These are phyloP conservation scores for Annulohypoxylon bovei DNA, from an alignment of 495 filamentous ascomycete species.

Conservation along the genomic window DNA sequence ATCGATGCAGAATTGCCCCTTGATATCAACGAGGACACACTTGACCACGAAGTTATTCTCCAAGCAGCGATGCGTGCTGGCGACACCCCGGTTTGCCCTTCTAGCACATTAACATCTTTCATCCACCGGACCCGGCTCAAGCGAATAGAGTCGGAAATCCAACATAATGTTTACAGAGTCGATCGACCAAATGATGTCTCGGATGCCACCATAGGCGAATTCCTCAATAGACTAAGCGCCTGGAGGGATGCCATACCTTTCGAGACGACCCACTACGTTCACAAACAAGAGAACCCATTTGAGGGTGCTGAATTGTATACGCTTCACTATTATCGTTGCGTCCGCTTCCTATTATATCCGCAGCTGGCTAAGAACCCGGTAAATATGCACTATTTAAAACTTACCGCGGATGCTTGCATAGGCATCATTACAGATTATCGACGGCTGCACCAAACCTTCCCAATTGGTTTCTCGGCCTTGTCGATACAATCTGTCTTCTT, in stretches of 20 bases:
- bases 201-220: constrained; percentile 38
- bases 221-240: constrained; percentile 41
- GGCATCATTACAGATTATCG: constrained; percentile 64
- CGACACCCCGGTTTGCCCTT: constrained; percentile 47
- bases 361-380: constrained; percentile 60
- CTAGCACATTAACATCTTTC: constrained; percentile 59
- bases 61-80: constrained; percentile 38
- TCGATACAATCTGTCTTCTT: constrained; percentile 67
- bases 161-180: constrained; percentile 65
- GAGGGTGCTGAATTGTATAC: constrained; percentile 62
- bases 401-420: constrained; percentile 61
- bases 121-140: constrained; percentile 62
- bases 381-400: constrained; percentile 61
- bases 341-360: constrained; percentile 63
- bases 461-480: constrained; percentile 64
- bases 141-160: constrained; percentile 65
- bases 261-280: constrained; percentile 46
- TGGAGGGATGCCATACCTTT: constrained; percentile 49
- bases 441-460: constrained; percentile 60
- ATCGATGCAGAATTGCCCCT: constrained; percentile 63
- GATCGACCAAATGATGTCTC: constrained; percentile 52
- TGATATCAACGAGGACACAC: constrained; percentile 57
- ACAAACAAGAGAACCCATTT: constrained; percentile 59
- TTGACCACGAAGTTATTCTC: constrained; percentile 54
- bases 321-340: constrained; percentile 62